Base-by-base conservation (phyloP, 805 yeast species). In the Ogataea pilisensis region DNA sequence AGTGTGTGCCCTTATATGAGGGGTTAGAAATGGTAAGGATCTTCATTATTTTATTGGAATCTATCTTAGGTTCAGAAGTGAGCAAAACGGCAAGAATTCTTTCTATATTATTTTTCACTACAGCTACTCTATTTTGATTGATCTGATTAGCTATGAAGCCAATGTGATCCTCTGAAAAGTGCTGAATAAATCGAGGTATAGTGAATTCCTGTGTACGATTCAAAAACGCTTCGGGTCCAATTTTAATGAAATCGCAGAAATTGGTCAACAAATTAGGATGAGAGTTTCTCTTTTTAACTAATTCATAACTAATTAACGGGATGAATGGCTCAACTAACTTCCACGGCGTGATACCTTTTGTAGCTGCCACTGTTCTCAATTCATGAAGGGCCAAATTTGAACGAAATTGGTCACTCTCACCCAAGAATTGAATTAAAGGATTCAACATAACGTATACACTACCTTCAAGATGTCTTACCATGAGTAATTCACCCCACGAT, bases 251-350 rank as follows among this genome's bases (percentile, higher is more conserved):
- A 21, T 77, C 79, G 6, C 89, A 76, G 14, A 91, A 68, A 43
- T 76, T 72, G 20, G 68, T 68, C 21, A 87, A 72, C 39, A 85
- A 65, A 4, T 69, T 64, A 0, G 80, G 77, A 40, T 75, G 75
- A 3, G 69, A 61, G 6, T 65, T 63, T 33, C 77, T 55, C 33
- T 70, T 69, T 46, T 76, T 76, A 3, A 87, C 80, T 14, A 87
- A 70, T 19, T 73, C 73, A 32, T 78, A 74, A 29, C 90, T 75
- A 7, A 89, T 68, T 27, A 81, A 74, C 2, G 91, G 89, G 52
- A 93, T 72, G 45, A 78, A 85, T 0, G 96, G 95, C 7, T 85
- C 78, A 17, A 88, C 65, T 12, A 91, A 62, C 56, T 84, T 86
- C 76, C 91, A 89, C 0, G 95, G 82, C 0, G 95, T 77, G 27